Evolutionary conservation across 345 rosid species (phyloP), one percentile per base, ranked within the genome.

Genomic region (Cardamine occulta): DNA sequence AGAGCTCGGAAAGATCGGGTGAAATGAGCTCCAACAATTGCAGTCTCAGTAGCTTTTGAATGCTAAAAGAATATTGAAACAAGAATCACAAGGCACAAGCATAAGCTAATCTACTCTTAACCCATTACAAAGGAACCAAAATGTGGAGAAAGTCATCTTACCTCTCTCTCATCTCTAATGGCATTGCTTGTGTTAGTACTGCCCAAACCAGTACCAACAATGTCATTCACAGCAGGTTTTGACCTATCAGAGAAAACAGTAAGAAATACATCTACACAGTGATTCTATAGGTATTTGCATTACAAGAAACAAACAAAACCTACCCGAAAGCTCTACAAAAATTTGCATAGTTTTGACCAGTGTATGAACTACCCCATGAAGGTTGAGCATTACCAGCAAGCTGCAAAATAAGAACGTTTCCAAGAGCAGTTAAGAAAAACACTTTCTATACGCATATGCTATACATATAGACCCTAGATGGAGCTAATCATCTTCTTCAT

Each of bases 351-450:
- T 74, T 63, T n/a, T 79, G 79, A 55, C 68, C 72, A 26, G 47
- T 37, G 75, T 63, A 49, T 10, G 74, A 73, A n/a, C 66, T 57
- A 34, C 71, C 71, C 62, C 4, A 62, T 8, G 72, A 79, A 61
- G 75, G 74, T 48, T 74, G 75, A 62, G 71, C 67, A 12, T 54
- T 73, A 57, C 75, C 79, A 68, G 72, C 68, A 74, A 73, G 75
- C 81, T 78, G 78, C 70, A 32, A 60, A 13, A 57, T n/a, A 77
- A 11, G 19, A 66, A 73, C 23, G 42, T 29, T 48, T 31, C 32
- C 68, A 71, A 14, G 6, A 48, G 26, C 53, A 2, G 54, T 63
- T 40, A 23, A 42, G 6, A 6, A 28, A 19, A 65, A 49, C 11
- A 32, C 14, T 14, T 17, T n/a, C 69, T 21, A 37, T 24, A 71